Conservation (phyloP, 208 protist genomes). For the Leishmania major region DNA sequence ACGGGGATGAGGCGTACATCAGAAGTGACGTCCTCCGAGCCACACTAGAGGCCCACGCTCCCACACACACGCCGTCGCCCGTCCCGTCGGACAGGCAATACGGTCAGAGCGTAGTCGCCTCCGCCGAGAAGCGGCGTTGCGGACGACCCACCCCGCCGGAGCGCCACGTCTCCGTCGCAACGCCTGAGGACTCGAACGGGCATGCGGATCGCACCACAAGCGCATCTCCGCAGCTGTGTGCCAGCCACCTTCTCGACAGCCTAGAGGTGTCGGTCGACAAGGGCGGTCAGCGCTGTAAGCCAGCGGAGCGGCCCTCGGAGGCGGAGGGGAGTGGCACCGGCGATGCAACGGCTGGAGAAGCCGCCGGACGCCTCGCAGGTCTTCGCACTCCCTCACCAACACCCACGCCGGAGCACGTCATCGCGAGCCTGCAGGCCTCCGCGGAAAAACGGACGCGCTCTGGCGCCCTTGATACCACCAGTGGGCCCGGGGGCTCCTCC, state of each 20-base stretch:
- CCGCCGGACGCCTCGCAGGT: neutral
- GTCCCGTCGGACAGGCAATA: conserved; percentile 33
- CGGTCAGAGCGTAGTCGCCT: conserved; percentile 38
- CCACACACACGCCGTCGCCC: conserved; percentile 36
- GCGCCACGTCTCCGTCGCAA: neutral
- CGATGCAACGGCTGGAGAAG: neutral
- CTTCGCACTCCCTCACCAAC: conserved; percentile 33
- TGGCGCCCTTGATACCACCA: conserved; percentile 6
- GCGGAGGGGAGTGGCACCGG: neutral
- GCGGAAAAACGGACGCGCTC: conserved; percentile 37
- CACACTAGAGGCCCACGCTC: neutral
- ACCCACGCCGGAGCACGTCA: conserved; percentile 34
- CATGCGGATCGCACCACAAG: conserved; percentile 4
- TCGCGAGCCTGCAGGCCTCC: conserved; percentile 42
- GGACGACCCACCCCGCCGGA: conserved; percentile 25
- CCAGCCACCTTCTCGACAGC: conserved; percentile 32
- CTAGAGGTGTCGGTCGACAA: conserved; percentile 35
- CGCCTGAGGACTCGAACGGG: too few species aligned
- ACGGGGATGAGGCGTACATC: neutral
- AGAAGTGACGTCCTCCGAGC: neutral
- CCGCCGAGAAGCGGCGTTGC: conserved; percentile 34
- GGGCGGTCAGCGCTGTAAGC: conserved; percentile 17
- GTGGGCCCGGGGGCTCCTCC: neutral
- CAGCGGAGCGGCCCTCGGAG: conserved; percentile 3
- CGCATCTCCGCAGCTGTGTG: conserved; percentile 35